Conservation (phyloP, 2,329 filamentous ascomycete species). For the Apiospora malaysiana region DNA sequence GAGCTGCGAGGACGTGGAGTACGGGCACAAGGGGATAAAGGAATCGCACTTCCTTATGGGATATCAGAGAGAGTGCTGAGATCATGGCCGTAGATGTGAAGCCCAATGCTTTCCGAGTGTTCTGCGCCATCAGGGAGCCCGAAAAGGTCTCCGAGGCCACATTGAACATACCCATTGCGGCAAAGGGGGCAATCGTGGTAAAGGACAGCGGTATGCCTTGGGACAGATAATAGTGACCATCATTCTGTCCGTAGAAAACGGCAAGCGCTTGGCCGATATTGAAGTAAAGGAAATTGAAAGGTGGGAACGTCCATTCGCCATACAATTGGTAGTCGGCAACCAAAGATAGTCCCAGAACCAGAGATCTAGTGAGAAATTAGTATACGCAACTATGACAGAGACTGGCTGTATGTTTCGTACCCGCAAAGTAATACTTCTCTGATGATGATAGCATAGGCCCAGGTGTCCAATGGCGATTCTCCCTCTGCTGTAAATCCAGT, state of each 20-base stretch:
- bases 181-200: conserved; percentile 82
- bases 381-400: not conserved
- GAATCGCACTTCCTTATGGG: conserved; percentile 97
- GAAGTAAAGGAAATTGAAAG: conserved; percentile 85
- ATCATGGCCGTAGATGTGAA: conserved; percentile 66
- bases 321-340: conserved; percentile 81
- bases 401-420: conserved; percentile 34
- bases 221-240: conserved; percentile 90
- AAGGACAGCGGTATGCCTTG: conserved; percentile 89
- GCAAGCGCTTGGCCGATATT: conserved; percentile 88
- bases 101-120: conserved; percentile 60
- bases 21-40: conserved; percentile 89
- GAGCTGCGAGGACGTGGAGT: conserved; percentile 81
- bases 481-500: conserved; percentile 47
- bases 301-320: conserved; percentile 84
- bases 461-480: conserved; percentile 48
- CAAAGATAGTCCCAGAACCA: conserved; percentile 67
- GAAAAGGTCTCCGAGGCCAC: conserved; percentile 44
- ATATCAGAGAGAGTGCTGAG: conserved; percentile 73
- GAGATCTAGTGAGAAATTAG: conserved; percentile 39
- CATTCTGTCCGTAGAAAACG: conserved; percentile 89
- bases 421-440: conserved; percentile 71
- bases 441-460: conserved; percentile 58
- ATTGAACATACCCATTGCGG: conserved; percentile 66
- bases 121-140: conserved; percentile 43